Conservation (phyloP, 2,329 filamentous ascomycete species). For the Talaromyces sp. region DNA sequence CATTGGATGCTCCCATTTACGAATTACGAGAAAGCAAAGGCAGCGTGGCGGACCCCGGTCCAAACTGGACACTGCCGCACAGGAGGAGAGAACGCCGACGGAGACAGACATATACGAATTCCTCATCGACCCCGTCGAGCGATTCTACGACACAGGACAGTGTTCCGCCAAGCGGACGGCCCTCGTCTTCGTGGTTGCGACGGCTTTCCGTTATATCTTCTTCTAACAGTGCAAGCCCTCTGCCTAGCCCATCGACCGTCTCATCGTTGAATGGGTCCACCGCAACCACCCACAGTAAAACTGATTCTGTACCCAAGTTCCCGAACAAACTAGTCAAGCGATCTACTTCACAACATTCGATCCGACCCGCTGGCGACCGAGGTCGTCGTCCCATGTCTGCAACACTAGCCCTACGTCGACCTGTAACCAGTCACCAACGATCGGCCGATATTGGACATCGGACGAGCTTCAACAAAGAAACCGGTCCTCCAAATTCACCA, state of each 20-base stretch:
- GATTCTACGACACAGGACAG: constrained; percentile 15
- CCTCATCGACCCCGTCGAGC: constrained; percentile 22
- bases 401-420: constrained; percentile 50
- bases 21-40: constrained; percentile 13
- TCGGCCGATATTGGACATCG: constrained; percentile 46
- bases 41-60: constrained; percentile 12
- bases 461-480: constrained; percentile 2
- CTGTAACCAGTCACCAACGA: constrained; percentile 60
- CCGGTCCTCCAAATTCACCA: background rate
- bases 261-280: constrained; percentile 51
- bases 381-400: constrained; percentile 29
- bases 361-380: constrained; percentile 30
- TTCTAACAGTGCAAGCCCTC: constrained; percentile 43
- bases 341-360: constrained; percentile 48
- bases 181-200: constrained; percentile 51
- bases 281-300: constrained; percentile 42
- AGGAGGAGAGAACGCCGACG: constrained; percentile 25
- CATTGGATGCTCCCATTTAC: constrained; percentile 9
- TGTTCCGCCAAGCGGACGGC: constrained; percentile 26
- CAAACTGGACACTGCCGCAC: constrained; percentile 12
- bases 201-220: constrained; percentile 45
- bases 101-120: constrained; percentile 31
- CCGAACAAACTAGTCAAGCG: constrained; percentile 62
- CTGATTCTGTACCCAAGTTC: constrained; percentile 24
- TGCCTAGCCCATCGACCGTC: constrained; percentile 47